Evolutionary conservation across 257 asterid genomes (phyloP), one percentile per base, ranked within the genome.

Genomic region (Solanum dulcamara): DNA sequence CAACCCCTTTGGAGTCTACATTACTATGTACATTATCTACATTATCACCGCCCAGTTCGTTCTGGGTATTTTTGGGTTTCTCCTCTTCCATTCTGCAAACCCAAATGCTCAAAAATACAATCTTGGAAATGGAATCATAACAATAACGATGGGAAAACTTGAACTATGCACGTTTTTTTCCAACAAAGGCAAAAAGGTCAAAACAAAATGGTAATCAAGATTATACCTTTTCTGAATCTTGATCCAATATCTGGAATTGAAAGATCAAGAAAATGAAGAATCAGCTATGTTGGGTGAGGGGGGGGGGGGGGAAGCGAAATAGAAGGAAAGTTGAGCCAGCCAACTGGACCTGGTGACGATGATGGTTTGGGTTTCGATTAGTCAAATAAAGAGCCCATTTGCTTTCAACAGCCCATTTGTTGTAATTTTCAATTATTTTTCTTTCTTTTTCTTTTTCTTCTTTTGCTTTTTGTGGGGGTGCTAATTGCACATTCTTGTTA

Each of bases 21-120:
- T 83, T 89, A 86, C 87, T 84, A 83, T 81, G 89, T 67, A 80
- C 89, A 85, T 68, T 87, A 86, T 91, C 91, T 48, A 72, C 86
- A 85, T 84, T 82, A 84, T 88, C 87, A 81, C 59, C 81, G 2
- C 59, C 81, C 37, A 75, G 59, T 75, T 77, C 85, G 60, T 71
- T 37, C 80, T 70, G 80, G 80, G 50, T 70, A 70, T 5, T 86
- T 22, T 86, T 90, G 24, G 91, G 50, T 83, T 86, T 97, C 86
- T 90, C 96, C 85, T 91, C 98, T 88, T 93, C 98, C 98, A 94
- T 96, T 85, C 77, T 81, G 10, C 10, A 77, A 46, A 46, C n/a
- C 42, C 87, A 86, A 17, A 77, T 87, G 55, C 74, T 79, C 2
- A 26, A 62, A 71, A 77, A 79, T 75, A 83, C 66, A 50, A 83